Evolutionary conservation across 2,329 filamentous ascomycete species (phyloP).

Genomic region (Penicillium sp.): DNA sequence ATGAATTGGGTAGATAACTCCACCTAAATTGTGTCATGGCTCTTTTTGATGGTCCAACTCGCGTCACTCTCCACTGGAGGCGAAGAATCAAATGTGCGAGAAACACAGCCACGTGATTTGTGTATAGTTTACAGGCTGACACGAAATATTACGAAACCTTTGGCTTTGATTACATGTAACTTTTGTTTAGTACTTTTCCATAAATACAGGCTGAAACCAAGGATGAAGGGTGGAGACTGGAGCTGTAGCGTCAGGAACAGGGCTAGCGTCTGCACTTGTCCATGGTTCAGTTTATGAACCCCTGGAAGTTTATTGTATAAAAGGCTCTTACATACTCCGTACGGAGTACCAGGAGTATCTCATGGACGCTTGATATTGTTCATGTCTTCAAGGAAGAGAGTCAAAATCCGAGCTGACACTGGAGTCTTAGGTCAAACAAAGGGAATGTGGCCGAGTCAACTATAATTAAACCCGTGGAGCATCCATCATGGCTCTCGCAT

Average conservation of each 20-base stretch:
- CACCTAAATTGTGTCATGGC: not conserved
- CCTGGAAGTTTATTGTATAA: conserved; percentile 2
- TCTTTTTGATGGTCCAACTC: not conserved
- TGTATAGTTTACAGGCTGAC: conserved; percentile 3
- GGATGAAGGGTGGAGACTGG: conserved; percentile 16
- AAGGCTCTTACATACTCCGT: not conserved
- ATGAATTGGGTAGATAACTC: not conserved
- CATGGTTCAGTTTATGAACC: conserved; percentile 24
- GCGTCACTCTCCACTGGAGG: not conserved
- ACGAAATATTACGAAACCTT: not conserved
- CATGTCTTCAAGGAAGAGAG: not conserved
- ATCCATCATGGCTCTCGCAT: not conserved
- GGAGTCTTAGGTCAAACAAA: not conserved
- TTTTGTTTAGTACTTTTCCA: not conserved
- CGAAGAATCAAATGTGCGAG: not conserved
- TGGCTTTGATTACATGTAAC: not conserved
- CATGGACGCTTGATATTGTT: not conserved
- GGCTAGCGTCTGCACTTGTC: conserved; percentile 23
- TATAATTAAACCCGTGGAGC: not conserved
- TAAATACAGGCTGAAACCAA: conserved; percentile 10
- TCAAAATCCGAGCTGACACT: not conserved
- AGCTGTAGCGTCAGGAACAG: conserved; percentile 31
- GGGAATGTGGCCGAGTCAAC: not conserved
- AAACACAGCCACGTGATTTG: conserved; percentile 4
- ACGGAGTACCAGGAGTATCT: not conserved